Evolutionary conservation across 169 alveolate genomes (phyloP).

Genomic region (Eimeria acervulina): DNA sequence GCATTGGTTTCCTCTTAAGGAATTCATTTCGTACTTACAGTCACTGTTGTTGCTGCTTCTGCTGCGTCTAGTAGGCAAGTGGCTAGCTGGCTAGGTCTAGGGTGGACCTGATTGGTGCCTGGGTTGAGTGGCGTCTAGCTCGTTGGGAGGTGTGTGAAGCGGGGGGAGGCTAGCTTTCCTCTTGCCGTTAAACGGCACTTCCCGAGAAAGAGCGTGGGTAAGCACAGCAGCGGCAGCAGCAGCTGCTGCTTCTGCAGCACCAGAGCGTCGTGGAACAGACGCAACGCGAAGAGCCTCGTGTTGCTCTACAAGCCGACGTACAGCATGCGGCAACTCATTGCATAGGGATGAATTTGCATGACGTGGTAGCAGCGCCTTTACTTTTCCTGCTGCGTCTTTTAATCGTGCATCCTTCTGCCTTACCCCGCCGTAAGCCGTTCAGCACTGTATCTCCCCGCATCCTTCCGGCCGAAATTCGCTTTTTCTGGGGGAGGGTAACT

Average conservation of each 20-base stretch:
- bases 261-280: constrained; percentile 63
- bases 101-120: too few relatives aligned
- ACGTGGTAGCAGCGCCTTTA: too few relatives aligned
- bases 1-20: not conserved
- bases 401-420: not conserved
- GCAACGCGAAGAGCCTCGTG: constrained; percentile 71
- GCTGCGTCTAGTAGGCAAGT: not conserved
- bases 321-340: not conserved
- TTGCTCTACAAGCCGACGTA: constrained; percentile 74
- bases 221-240: constrained; percentile 13
- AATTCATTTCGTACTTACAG: not conserved
- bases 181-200: constrained; percentile 61
- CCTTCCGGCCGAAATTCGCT: too few relatives aligned
- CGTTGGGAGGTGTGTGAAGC: not conserved
- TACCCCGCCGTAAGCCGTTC: too few relatives aligned
- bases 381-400: not conserved
- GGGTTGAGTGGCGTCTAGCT: not conserved
- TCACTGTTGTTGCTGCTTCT: not conserved
- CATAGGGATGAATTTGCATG: not conserved
- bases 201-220: not conserved
- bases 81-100: not conserved
- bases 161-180: constrained; percentile 5
- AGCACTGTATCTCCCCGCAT: too few relatives aligned
- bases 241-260: constrained; percentile 21
- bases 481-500: too few relatives aligned